phyloP scores from a whole-genome alignment of 2,329 filamentous ascomycete genomes.

The Aspergillus latus region DNA sequence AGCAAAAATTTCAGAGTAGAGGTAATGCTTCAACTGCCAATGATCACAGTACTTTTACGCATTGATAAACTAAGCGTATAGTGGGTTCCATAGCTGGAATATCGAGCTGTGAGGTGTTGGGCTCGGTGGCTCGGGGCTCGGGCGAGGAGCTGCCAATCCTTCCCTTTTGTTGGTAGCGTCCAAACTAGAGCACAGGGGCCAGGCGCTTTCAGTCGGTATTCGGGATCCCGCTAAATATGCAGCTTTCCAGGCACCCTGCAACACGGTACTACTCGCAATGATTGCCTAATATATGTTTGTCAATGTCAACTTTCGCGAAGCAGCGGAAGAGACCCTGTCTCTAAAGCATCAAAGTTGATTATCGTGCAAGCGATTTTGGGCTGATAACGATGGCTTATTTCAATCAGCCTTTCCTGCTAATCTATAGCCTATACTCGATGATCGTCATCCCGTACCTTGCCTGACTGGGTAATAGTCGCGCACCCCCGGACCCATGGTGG shows the following conservation, averaged over 20 bases:
- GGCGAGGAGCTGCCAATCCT: background rate
- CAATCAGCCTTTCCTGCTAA: conserved; percentile 11
- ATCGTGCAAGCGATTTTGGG: conserved; percentile 11
- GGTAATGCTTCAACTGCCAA: background rate
- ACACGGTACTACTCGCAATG: conserved; percentile 15
- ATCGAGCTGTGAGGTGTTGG: background rate
- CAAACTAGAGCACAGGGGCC: background rate
- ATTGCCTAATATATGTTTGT: conserved; percentile 13
- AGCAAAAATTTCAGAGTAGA: background rate
- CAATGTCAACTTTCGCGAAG: conserved; percentile 13
- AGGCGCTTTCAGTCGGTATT: background rate
- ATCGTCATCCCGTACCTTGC: conserved; percentile 10
- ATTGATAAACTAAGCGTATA: background rate
- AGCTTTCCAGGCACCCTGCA: background rate
- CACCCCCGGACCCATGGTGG: conserved; percentile 1
- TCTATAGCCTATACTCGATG: background rate
- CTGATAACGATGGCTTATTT: conserved; percentile 13
- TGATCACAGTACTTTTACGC: background rate
- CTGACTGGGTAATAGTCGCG: conserved; percentile 1
- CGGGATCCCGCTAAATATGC: background rate
- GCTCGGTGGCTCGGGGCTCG: background rate
- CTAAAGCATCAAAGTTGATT: background rate
- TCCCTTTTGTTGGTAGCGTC: conserved; percentile 4
- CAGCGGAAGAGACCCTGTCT: background rate
- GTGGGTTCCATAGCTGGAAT: background rate